phyloP scores from a whole-genome alignment of 768 basidiomycete species.

The Termitomyces eurrhizus region DNA sequence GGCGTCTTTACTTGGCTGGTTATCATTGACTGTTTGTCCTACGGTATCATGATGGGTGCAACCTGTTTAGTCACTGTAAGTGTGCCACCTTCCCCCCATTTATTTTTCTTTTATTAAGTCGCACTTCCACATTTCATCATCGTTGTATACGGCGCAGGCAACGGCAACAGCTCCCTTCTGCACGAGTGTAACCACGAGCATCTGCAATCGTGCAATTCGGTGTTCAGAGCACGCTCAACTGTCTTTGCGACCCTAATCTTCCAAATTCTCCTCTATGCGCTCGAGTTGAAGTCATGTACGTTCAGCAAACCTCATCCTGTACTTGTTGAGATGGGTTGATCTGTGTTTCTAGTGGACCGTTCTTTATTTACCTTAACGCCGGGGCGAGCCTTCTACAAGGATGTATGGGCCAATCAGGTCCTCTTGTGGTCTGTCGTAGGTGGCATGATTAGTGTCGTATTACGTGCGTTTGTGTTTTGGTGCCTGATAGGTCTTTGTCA shows the following conservation, averaged over 20 bases:
- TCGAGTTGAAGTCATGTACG: constrained; percentile 36
- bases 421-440: constrained; percentile 31
- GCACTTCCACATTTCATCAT: constrained; percentile 28
- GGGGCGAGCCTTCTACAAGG: constrained; percentile 30
- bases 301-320: neutral
- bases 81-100: neutral
- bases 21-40: constrained; percentile 32
- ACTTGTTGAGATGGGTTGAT: neutral
- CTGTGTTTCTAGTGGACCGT: constrained; percentile 26
- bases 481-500: constrained; percentile 5
- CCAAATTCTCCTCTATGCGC: constrained; percentile 31
- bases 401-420: constrained; percentile 31
- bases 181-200: constrained; percentile 27
- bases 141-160: constrained; percentile 30
- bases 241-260: constrained; percentile 36
- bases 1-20: constrained; percentile 37
- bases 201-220: constrained; percentile 23
- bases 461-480: constrained; percentile 25
- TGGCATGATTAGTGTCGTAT: constrained; percentile 33
- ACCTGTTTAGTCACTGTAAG: constrained; percentile 30
- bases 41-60: constrained; percentile 34
- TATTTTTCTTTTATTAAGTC: neutral
- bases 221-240: constrained; percentile 33
- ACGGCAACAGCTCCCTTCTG: constrained; percentile 24
- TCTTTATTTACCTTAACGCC: constrained; percentile 34